phyloP scores from a whole-genome alignment of 257 asterid genomes.

The Vinca minor region DNA sequence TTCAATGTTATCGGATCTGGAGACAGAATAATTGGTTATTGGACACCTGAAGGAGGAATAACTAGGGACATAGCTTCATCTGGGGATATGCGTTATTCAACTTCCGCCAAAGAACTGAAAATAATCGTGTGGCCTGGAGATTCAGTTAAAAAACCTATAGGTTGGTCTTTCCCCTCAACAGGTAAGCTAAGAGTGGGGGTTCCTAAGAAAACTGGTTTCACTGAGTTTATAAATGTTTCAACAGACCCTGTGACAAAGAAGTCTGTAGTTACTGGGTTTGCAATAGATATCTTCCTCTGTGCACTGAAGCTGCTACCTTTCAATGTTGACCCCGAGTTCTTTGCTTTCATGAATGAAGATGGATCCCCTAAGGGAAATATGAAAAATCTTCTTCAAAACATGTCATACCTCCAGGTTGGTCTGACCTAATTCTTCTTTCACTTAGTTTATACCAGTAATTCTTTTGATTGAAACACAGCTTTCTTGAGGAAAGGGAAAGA shows the following conservation, averaged over 20 bases:
- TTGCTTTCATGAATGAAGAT: no score
- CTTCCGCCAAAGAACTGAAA: conserved; percentile 11
- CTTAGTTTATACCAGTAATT: not conserved
- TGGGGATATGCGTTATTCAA: conserved; percentile 12
- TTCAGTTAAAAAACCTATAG: conserved; percentile 6
- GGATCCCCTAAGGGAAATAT: no score
- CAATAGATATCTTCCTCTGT: conserved; percentile 7
- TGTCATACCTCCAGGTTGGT: no score
- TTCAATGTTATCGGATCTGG: conserved; percentile 43
- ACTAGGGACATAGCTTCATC: conserved; percentile 13
- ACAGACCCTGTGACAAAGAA: not conserved
- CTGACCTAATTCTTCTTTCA: not conserved
- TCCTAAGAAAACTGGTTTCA: conserved; percentile 13
- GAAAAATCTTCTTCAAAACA: not conserved
- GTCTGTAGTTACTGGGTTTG: conserved; percentile 5
- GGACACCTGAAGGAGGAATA: conserved; percentile 43
- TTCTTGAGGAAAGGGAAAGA: not conserved
- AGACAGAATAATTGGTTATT: conserved; percentile 42
- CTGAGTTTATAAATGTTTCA: conserved; percentile 13
- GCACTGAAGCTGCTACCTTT: conserved; percentile 4
- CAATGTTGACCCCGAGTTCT: conserved; percentile 1
- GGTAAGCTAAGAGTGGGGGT: conserved; percentile 9
- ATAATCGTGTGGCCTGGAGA: conserved; percentile 22
- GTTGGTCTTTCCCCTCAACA: not conserved
- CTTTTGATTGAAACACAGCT: not conserved